Percentiles rank a stretch among this genome's conserved stretches.
Conservation (phyloP, 768 basidiomycete species). For the Tricholoma saponaceum region DNA sequence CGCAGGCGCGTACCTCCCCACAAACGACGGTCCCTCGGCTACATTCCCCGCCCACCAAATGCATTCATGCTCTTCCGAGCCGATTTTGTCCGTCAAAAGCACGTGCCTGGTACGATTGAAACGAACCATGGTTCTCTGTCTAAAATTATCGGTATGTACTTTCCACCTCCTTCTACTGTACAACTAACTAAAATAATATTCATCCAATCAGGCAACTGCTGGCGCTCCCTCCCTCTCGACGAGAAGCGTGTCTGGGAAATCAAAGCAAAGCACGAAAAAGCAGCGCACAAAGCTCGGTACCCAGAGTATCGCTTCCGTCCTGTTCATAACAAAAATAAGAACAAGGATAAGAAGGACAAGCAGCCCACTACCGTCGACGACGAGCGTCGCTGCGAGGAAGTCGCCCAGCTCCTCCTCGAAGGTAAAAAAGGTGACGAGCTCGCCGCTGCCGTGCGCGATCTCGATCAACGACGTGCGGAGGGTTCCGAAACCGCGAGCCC, state of each 20-base stretch:
- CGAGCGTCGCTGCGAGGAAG: slow-evolving; percentile 64
- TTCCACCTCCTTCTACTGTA: slow-evolving; percentile 9
- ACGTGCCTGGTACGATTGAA: slow-evolving; percentile 71
- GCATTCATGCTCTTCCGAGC: slow-evolving; percentile 87
- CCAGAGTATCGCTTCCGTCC: slow-evolving; percentile 62
- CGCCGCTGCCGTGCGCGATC: slow-evolving; percentile 51
- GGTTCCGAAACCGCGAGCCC: neutral
- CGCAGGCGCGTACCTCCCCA: slow-evolving; percentile 53
- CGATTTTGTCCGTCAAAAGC: slow-evolving; percentile 74
- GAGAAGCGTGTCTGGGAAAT: slow-evolving; percentile 74
- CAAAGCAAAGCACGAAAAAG: slow-evolving; percentile 69
- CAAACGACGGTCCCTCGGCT: slow-evolving; percentile 55
- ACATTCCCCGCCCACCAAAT: slow-evolving; percentile 80
- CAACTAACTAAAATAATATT: no score
- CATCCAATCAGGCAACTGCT: slow-evolving; percentile 57
- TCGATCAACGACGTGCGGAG: slow-evolving; percentile 32
- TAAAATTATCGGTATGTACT: slow-evolving; percentile 49
- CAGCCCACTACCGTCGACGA: slow-evolving; percentile 46
- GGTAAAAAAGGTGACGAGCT: slow-evolving; percentile 72
- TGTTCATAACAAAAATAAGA: slow-evolving; percentile 50
- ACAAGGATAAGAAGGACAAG: slow-evolving; percentile 34
- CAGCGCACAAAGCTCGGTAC: slow-evolving; percentile 63
- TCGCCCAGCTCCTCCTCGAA: slow-evolving; percentile 58
- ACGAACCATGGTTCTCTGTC: slow-evolving; percentile 27
- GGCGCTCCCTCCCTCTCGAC: slow-evolving; percentile 65